Evolutionary conservation across 768 basidiomycete species (phyloP).

Genomic region (Lepiota venenata): DNA sequence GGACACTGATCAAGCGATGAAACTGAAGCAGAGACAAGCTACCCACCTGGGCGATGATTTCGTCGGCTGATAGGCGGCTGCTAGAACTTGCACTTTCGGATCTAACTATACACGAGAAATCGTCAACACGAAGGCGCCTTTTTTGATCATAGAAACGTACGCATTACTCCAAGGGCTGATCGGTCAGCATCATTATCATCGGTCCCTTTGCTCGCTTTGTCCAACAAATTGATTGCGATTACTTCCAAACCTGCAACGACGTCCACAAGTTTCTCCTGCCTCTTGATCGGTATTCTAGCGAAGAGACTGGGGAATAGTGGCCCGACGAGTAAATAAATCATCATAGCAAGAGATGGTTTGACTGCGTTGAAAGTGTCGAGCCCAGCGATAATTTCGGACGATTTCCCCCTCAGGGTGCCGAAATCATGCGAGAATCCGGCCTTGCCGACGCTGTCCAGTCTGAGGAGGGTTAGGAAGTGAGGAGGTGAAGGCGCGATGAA

Average conservation of each 20-base stretch:
- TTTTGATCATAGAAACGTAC: slow-evolving; percentile 15
- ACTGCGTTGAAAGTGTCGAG: slow-evolving; percentile 31
- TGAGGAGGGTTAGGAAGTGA: slow-evolving; percentile 13
- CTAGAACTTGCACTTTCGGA: slow-evolving; percentile 25
- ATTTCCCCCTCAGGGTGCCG: slow-evolving; percentile 44
- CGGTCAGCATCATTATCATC: slow-evolving; percentile 26
- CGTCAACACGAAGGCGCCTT: not conserved
- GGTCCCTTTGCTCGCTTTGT: slow-evolving; percentile 27
- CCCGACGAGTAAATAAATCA: slow-evolving; percentile 30
- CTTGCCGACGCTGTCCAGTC: slow-evolving; percentile 54
- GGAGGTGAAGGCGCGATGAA: too few species aligned
- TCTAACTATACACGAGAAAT: slow-evolving; percentile 23
- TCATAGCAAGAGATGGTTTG: slow-evolving; percentile 22
- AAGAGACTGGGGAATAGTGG: slow-evolving; percentile 31
- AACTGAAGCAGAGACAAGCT: not conserved
- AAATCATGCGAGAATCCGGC: slow-evolving; percentile 60
- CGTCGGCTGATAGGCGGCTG: slow-evolving; percentile 31
- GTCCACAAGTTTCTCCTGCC: slow-evolving; percentile 23
- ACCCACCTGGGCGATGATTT: slow-evolving; percentile 31
- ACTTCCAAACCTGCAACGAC: slow-evolving; percentile 29
- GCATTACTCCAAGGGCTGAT: slow-evolving; percentile 34
- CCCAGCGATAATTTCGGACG: slow-evolving; percentile 32
- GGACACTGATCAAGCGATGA: slow-evolving; percentile 22
- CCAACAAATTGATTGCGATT: slow-evolving; percentile 35
- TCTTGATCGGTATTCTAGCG: slow-evolving; percentile 28